Percentiles rank a stretch among this genome's conserved stretches.
phyloP scores from a whole-genome alignment of 176 grass and related monocot genomes.

The Metroxylon sagu region DNA sequence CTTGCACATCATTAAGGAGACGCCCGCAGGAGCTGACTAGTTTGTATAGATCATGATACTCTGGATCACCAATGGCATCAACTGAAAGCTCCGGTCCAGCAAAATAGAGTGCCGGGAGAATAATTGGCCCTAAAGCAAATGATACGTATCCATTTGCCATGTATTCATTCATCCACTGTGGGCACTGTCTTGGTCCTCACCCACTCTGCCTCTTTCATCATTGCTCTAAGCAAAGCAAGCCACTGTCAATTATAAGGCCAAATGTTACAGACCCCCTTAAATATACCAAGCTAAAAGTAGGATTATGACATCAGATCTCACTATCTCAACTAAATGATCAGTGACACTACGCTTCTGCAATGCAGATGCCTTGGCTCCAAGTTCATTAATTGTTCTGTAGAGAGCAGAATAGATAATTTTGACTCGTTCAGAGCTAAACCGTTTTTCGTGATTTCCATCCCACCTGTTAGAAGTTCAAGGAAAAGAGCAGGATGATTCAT shows the following conservation, averaged over 20 bases:
- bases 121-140: slow-evolving; percentile 49
- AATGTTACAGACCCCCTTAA: neutral
- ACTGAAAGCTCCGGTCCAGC: slow-evolving; percentile 32
- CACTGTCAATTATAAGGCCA: slow-evolving; percentile 28
- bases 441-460: slow-evolving; percentile 40
- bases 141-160: slow-evolving; percentile 42
- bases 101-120: slow-evolving; percentile 56
- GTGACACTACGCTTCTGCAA: slow-evolving; percentile 44
- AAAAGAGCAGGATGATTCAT: neutral
- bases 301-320: slow-evolving; percentile 18
- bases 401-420: slow-evolving; percentile 57
- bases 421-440: slow-evolving; percentile 56
- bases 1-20: slow-evolving; percentile 47
- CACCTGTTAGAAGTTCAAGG: slow-evolving; percentile 28
- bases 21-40: slow-evolving; percentile 57
- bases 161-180: slow-evolving; percentile 34
- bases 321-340: slow-evolving; percentile 43
- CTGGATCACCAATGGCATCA: slow-evolving; percentile 19
- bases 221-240: slow-evolving; percentile 43
- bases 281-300: neutral
- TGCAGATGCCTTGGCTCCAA: slow-evolving; percentile 44
- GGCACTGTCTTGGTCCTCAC: slow-evolving; percentile 26
- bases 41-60: slow-evolving; percentile 42
- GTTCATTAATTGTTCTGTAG: slow-evolving; percentile 42
- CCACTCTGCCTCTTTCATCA: slow-evolving; percentile 67